Evolutionary conservation across 2,329 filamentous ascomycete genomes (phyloP), one percentile per base, ranked within the genome.

Genomic region (Penicillium decumbens): DNA sequence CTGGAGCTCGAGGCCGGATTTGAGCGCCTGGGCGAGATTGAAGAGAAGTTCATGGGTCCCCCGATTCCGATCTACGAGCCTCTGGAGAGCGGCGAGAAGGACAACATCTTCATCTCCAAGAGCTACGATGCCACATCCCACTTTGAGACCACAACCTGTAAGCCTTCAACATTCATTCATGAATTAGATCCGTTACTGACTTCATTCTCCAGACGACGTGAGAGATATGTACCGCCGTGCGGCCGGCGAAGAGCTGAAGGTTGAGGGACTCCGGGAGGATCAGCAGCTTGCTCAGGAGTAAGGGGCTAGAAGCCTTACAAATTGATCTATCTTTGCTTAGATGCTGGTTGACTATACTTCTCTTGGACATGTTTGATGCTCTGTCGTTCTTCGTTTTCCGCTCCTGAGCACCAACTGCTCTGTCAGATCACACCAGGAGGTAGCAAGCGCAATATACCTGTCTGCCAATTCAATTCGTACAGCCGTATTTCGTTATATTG

Each of bases 101-200:
- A 96, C 77, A 91, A 91, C 73, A 86, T 98, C 72, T 98, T 90
- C 77, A 90, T 98, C 70, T 95, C 90, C 65, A 96, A 95, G 84
- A 95, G 89, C 77, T 98, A 98, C 75, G 95, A 98, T 67, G 89
- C 95, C 45, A 95, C 88, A 57, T 95, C 88, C 71, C 93, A 98
- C 79, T 98, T 98, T 66, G 93, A 98, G 82, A 96, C 89, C 30
- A 85, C 82, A 27, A 87, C 83, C 46, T 78, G 80, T 81, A 72
- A 65, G 72, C 6, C 24, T 39, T 8, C 8, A 24, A n/a, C 4
- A 12, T 8, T 12, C 7, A 7, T 37, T 7, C 2, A 1, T 18
- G 24, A 23, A 7, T 4, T 9, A 6, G 4, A 13, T 15, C 7
- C 7, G 8, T 25, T 45, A 30, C 41, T 44, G 35, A 44, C 37